Base-by-base conservation (phyloP, 2,329 filamentous ascomycete species). In the Emmonsiellopsis sp. region DNA sequence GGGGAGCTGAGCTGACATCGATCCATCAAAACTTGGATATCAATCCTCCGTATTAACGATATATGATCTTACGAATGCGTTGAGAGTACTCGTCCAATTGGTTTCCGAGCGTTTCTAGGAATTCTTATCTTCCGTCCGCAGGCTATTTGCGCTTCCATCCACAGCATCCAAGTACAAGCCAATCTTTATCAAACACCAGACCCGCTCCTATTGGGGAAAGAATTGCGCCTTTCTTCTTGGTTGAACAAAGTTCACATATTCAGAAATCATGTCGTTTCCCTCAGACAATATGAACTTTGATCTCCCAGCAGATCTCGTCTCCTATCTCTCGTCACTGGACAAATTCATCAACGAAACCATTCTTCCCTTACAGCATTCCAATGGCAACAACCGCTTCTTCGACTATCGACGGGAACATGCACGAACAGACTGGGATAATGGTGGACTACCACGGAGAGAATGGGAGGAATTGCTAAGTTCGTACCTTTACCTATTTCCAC, bases 311-410 rank as follows among this genome's bases (percentile, higher is more conserved):
- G 76, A 76, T 34, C 70, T 83, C 1, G 62, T 73, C 43, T 55
- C 69, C 6, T 78, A 79, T 61, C 65, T 83, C 32, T 54, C 63
- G 31, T 65, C 69, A n/a, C 68, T 84, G 10, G 80, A 83, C 65
- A 61, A 62, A n/a, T 83, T 83, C 67, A 82, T 84, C 58, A 69
- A 75, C 2, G 62, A 65, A 11, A 73, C 75, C 48, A 83, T 82
- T 58, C 66, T 69, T 0, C 80, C 79, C 1, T 68, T 83, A 1
- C 79, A 84, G 63, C 67, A 76, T 57, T 67, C 69, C 26, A 67
- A 79, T 61, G 79, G 83, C 64, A 84, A 84, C 62, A 72, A 80
- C 52, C 77, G 80, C 54, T 85, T 85, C 75, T 84, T 85, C 67
- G 81, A 84, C 65, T 78, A 85, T 65, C 76, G 81, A 15, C 78